Evolutionary conservation across 352 stramenopile genomes (phyloP), one percentile per base, ranked within the genome.

Genomic region (Elongisporangium prolatum): DNA sequence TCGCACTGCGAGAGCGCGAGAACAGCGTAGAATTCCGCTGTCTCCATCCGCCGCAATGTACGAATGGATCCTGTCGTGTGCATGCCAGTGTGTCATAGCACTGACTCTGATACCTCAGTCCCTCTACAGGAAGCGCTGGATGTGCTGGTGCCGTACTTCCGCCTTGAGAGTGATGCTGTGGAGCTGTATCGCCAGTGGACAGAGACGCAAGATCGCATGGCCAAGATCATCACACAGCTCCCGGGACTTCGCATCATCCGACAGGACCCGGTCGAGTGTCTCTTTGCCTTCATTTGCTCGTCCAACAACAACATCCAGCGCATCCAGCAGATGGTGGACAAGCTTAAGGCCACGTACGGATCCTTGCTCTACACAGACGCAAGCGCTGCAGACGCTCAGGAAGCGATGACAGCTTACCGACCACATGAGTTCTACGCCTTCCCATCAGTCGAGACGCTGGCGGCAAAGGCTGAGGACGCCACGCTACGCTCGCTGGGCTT

Each of bases 281-380:
- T 99, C 22, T 92, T 99, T 60, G 97, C 89, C 34, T 99, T 99
- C 77, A 98, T 99, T 50, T 99, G 95, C 72, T 98, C 89, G 18
- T 98, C 87, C 56, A 99, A 99, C 77, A 99, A 99, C 78, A 99
- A 99, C 72, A 99, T 99, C 70, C 68, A 85, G 47, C 75, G 97
- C 25, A 99, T 99, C 66, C 88, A 88, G 38, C 80, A 91, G 28
- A 98, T 99, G 86, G 69, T 99, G 17, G 72, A 89, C 50, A 85
- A 86, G 24, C 86, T 99, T 58, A 77, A 95, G 52, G 58, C 69
- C 38, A 79, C 72, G 20, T 99, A 97, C 76, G 96, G 96, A 11
- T 74, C 74, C 54, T 77, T 74, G 17, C 53, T 97, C 55, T 80
- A 64, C 54, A 40, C 2, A 37, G 53, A 55, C 14, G 4, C 85